A percentile compares a stretch with the other conserved stretches of the same genome.
Evolutionary conservation across 495 filamentous ascomycete species (phyloP).

Genomic region (Penicillium subrubescens): DNA sequence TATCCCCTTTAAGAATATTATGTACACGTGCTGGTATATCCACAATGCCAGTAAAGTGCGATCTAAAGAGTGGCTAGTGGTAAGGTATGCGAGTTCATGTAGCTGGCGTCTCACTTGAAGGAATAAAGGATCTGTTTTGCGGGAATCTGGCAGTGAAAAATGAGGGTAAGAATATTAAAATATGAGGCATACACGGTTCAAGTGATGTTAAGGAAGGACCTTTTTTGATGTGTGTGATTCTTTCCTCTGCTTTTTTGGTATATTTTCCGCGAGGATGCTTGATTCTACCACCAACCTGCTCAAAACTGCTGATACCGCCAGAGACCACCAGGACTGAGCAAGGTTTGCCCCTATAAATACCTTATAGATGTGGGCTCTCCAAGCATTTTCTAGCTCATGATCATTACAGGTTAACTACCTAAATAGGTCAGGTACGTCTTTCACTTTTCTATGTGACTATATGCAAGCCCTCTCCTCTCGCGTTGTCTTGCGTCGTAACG

Average conservation of each 20-base stretch:
- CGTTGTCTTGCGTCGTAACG: too few relatives aligned
- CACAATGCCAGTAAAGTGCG: background rate
- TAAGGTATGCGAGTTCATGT: background rate
- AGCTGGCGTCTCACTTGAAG: background rate
- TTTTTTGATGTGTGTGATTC: background rate
- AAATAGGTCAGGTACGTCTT: background rate
- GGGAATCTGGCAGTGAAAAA: too few relatives aligned
- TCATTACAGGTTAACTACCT: constrained; percentile 1
- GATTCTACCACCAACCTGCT: background rate
- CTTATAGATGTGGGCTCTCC: too few relatives aligned
- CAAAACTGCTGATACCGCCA: background rate
- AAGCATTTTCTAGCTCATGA: too few relatives aligned
- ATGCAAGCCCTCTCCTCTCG: too few relatives aligned
- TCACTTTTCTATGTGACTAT: background rate
- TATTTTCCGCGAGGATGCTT: background rate
- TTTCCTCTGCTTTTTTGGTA: background rate
- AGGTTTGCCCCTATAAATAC: too few relatives aligned
- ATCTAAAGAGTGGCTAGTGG: background rate
- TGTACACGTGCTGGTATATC: constrained; percentile 1
- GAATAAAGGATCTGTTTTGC: too few relatives aligned
- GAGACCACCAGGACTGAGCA: background rate
- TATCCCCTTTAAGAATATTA: background rate
- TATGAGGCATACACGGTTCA: too few relatives aligned
- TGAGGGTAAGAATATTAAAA: too few relatives aligned
- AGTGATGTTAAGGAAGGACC: background rate